Evolutionary conservation across 164 flowering plant genomes (phyloP).

Genomic region (Stephania yunnanensis): DNA sequence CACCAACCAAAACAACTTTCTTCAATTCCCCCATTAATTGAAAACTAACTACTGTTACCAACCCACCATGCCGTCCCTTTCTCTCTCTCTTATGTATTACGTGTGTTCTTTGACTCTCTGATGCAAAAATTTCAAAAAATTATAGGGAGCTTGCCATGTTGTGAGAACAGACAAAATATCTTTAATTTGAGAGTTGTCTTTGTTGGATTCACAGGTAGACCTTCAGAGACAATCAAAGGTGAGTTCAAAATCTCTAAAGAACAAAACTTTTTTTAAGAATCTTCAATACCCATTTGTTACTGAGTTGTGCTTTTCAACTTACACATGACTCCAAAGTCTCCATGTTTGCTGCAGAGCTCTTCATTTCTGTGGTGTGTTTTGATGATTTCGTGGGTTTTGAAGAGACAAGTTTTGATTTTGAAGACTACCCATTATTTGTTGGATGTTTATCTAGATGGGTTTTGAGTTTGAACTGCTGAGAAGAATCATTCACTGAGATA

Average conservation of each 20-base stretch:
- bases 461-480: not conserved
- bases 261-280: not conserved
- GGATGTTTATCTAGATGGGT: too few relatives aligned
- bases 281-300: constrained; percentile 3
- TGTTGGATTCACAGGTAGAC: constrained; percentile 19
- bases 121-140: not conserved
- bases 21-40: constrained; percentile 20
- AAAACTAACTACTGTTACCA: constrained; percentile 17
- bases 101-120: not conserved
- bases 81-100: constrained; percentile 12
- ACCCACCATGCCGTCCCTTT: not conserved
- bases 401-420: not conserved
- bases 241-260: constrained; percentile 12
- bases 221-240: constrained; percentile 24
- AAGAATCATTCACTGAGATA: constrained; percentile 14
- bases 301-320: constrained; percentile 3
- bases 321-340: constrained; percentile 6
- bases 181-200: constrained; percentile 8
- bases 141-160: constrained; percentile 12
- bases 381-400: not conserved
- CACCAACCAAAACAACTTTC: constrained; percentile 22
- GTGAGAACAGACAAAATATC: constrained; percentile 23
- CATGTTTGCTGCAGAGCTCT: not conserved
- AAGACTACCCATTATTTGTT: not conserved
- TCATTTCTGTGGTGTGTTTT: not conserved